phyloP scores from a whole-genome alignment of 805 yeast genomes.

The Brettanomyces naardenensis region DNA sequence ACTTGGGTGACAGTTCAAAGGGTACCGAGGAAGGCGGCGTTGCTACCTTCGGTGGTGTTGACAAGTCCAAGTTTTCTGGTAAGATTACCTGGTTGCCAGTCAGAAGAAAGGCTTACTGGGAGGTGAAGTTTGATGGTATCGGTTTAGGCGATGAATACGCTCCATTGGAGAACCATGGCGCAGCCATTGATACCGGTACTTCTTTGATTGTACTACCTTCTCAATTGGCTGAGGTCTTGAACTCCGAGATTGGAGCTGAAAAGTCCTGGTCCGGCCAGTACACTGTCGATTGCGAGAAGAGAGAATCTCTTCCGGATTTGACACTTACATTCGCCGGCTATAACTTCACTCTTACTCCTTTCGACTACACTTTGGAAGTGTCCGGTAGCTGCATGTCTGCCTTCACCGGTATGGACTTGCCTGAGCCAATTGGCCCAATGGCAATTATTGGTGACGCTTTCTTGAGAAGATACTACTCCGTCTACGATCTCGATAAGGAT shows the following conservation, averaged over 20 bases:
- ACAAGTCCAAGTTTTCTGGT: constrained; percentile 67
- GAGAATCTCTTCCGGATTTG: constrained; percentile 83
- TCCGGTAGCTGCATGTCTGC: constrained; percentile 95
- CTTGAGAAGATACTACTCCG: constrained; percentile 89
- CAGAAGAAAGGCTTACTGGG: constrained; percentile 99
- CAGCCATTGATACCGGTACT: constrained; percentile 98
- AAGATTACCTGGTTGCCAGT: constrained; percentile 93
- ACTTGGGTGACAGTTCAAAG: constrained; percentile 71
- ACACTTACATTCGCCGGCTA: constrained; percentile 85
- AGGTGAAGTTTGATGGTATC: constrained; percentile 85
- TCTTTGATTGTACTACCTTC: constrained; percentile 93
- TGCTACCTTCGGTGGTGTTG: constrained; percentile 94
- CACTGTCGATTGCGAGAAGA: constrained; percentile 79
- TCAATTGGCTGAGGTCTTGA: constrained; percentile 90
- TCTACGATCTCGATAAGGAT: constrained; percentile 82
- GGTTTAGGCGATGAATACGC: constrained; percentile 92
- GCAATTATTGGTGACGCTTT: constrained; percentile 97
- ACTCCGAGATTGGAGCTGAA: constrained; percentile 93
- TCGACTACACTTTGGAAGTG: constrained; percentile 90
- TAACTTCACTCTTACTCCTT: constrained; percentile 84
- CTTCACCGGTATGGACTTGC: constrained; percentile 95
- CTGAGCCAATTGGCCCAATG: constrained; percentile 92
- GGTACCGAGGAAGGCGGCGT: constrained; percentile 73
- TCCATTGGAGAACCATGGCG: constrained; percentile 74
- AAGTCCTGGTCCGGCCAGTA: constrained; percentile 98